Percentiles rank a stretch among this genome's conserved stretches.
Conservation (phyloP, 768 basidiomycete genomes). For the Agaricus subrufescens region DNA sequence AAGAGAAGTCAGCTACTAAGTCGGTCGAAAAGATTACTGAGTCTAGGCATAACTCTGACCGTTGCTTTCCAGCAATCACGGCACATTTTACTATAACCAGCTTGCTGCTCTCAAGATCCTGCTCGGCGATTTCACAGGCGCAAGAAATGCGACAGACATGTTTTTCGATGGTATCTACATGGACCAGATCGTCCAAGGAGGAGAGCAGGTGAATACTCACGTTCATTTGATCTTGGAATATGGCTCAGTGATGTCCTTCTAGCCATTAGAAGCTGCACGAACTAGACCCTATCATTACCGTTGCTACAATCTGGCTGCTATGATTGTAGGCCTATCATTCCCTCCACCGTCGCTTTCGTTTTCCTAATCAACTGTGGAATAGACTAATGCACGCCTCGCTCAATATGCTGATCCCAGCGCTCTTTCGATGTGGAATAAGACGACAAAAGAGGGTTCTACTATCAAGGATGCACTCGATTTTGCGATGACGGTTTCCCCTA, state of each 20-base stretch:
- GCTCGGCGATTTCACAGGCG: conserved; percentile 44
- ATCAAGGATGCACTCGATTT: conserved; percentile 59
- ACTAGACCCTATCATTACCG: conserved; percentile 66
- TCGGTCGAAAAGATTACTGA: conserved; percentile 20
- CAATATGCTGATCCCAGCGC: conserved; percentile 39
- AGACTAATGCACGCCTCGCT: conserved; percentile 57
- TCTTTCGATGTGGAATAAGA: conserved; percentile 40
- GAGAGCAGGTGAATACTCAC: conserved; percentile 44
- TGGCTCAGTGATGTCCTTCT: neutral
- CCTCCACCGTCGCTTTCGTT: neutral
- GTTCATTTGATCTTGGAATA: neutral
- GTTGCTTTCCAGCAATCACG: conserved; percentile 50
- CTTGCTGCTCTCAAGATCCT: conserved; percentile 52
- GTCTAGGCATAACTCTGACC: neutral
- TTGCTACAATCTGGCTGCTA: conserved; percentile 62
- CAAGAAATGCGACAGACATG: conserved; percentile 36
- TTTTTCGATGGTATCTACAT: conserved; percentile 50
- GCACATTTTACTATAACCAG: conserved; percentile 60
- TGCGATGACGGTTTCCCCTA: conserved; percentile 42
- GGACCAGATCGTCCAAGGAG: conserved; percentile 48
- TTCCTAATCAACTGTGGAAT: neutral
- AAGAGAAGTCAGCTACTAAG: conserved; percentile 46
- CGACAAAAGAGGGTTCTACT: conserved; percentile 43
- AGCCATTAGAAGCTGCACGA: conserved; percentile 59
- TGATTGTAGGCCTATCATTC: conserved; percentile 45